Evolutionary conservation across 257 asterid species (phyloP).

Genomic region (Solanum piurae): DNA sequence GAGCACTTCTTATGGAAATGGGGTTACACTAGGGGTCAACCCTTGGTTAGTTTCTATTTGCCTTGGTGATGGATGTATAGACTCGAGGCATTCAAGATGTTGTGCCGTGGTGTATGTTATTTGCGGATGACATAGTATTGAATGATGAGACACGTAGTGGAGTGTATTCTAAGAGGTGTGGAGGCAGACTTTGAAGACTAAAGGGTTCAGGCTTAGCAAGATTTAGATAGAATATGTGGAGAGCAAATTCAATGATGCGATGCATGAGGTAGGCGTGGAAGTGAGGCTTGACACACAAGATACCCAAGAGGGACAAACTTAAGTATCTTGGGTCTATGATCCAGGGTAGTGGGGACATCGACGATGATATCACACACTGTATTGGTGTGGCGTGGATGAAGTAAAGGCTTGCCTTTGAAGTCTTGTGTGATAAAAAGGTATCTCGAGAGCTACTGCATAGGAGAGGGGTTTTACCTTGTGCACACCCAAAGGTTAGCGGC

Average conservation of each 20-base stretch:
- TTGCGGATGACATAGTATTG: neutral
- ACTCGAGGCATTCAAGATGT: neutral
- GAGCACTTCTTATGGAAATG: neutral
- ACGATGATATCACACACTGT: neutral
- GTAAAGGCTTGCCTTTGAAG: neutral
- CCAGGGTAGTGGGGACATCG: neutral
- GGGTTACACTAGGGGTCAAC: neutral
- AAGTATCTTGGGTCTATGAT: neutral
- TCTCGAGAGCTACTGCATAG: neutral
- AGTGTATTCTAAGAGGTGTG: neutral
- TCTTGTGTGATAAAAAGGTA: neutral
- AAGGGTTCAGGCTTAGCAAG: neutral
- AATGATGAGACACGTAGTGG: neutral
- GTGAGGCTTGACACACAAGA: neutral
- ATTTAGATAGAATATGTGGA: neutral
- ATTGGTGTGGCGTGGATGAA: neutral
- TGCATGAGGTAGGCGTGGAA: neutral
- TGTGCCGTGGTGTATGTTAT: neutral
- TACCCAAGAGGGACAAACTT: neutral
- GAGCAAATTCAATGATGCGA: neutral
- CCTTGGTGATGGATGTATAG: neutral
- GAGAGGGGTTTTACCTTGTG: neutral
- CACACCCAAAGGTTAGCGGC: neutral
- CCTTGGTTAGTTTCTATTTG: neutral
- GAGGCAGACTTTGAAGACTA: neutral